Evolutionary conservation across 108 stramenopile genomes (phyloP).

Genomic region (Cyclotella kingstonii): DNA sequence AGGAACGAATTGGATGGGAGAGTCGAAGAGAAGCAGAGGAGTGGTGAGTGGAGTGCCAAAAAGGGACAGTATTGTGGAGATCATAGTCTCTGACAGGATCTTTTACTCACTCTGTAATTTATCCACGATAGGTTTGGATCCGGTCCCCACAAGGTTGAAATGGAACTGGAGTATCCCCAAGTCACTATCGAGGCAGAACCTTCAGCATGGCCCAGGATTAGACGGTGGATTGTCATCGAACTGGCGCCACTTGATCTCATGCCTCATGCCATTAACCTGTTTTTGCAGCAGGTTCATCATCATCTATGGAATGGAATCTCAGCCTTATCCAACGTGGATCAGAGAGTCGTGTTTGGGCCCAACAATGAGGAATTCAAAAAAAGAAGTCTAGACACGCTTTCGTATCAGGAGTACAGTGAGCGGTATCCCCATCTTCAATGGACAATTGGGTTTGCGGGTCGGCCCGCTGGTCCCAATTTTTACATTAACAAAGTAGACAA

Average conservation of each 20-base stretch:
- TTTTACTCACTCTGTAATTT: not conserved
- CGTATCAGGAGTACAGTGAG: constrained; percentile 79
- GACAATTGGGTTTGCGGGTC: constrained; percentile 82
- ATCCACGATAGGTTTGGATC: constrained; percentile 52
- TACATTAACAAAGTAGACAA: constrained; percentile 91
- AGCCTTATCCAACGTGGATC: constrained; percentile 66
- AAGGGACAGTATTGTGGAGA: not conserved
- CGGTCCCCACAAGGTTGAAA: constrained; percentile 66
- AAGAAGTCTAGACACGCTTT: constrained; percentile 47
- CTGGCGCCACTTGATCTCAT: constrained; percentile 72
- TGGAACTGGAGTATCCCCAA: constrained; percentile 39
- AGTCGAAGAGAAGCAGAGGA: not conserved
- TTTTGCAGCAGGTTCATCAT: constrained; percentile 82
- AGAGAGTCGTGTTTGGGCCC: constrained; percentile 50
- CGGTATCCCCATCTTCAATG: constrained; percentile 68
- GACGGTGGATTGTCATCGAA: constrained; percentile 50
- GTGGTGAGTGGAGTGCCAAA: not conserved
- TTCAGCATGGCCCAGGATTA: constrained; percentile 10
- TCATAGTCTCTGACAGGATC: not conserved
- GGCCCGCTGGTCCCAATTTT: constrained; percentile 91
- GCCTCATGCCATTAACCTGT: constrained; percentile 82
- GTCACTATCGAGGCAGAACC: constrained; percentile 16
- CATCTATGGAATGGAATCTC: constrained; percentile 67
- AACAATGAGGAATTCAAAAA: not conserved
- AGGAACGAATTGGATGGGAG: not conserved